Conservation (phyloP, 768 basidiomycete species). For the Amanita rimosa region DNA sequence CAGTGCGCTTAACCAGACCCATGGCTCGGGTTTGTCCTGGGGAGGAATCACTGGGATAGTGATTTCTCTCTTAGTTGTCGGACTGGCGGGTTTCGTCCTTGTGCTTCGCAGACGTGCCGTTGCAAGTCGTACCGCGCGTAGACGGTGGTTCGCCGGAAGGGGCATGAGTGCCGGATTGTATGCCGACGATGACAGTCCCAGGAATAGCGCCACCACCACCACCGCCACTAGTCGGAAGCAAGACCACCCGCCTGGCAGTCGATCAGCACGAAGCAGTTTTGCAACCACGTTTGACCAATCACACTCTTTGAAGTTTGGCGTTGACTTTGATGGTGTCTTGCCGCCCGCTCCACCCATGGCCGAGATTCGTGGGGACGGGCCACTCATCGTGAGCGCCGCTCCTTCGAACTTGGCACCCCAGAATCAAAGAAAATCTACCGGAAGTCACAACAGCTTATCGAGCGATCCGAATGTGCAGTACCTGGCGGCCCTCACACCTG, state of each 20-base stretch:
- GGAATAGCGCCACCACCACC: slow-evolving; percentile 8
- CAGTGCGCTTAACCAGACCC: slow-evolving; percentile 12
- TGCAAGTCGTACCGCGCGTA: slow-evolving; percentile 28
- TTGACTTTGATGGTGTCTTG: slow-evolving; percentile 14
- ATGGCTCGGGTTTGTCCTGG: slow-evolving; percentile 24
- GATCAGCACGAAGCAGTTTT: slow-evolving; percentile 46
- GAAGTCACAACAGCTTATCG: slow-evolving; percentile 3
- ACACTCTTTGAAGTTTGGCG: slow-evolving; percentile 12
- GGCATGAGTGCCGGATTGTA: slow-evolving; percentile 13
- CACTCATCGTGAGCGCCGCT: slow-evolving; percentile 21
- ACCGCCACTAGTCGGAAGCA: slow-evolving; percentile 9
- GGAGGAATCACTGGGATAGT: slow-evolving; percentile 39
- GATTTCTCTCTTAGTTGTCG: slow-evolving; percentile 20
- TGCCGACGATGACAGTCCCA: slow-evolving; percentile 14
- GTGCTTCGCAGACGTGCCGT: slow-evolving; percentile 35
- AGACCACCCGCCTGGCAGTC: slow-evolving; percentile 12
- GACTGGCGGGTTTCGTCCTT: slow-evolving; percentile 26
- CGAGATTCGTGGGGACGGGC: slow-evolving; percentile 30
- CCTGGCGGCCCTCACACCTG: slow-evolving; percentile 21
- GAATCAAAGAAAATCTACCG: background rate
- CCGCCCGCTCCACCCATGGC: slow-evolving; percentile 44
- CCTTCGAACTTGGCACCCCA: slow-evolving; percentile 12
- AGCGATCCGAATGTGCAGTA: slow-evolving; percentile 29
- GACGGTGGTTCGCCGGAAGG: slow-evolving; percentile 30
- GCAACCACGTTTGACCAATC: slow-evolving; percentile 48